phyloP scores from a whole-genome alignment of 305 asterid genomes.

The Fraxinus xanthoxyloides region DNA sequence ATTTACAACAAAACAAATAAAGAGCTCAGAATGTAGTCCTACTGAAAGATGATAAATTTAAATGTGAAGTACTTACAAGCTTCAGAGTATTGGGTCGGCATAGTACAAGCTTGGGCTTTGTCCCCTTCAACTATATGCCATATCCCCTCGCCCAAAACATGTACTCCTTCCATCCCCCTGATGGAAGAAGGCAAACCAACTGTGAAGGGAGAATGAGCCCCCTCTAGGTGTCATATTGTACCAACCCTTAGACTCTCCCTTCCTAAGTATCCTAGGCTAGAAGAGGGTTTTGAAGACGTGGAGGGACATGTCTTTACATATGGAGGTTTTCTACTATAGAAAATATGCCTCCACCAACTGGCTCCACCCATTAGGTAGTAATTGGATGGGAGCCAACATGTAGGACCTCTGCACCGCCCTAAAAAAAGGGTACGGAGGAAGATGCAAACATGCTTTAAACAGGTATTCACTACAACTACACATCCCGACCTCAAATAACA shows the following conservation, averaged over 20 bases:
- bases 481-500: background rate
- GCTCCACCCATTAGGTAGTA: background rate
- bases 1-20: too few species aligned
- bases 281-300: background rate
- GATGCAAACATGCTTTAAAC: too few species aligned
- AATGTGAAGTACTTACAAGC: background rate
- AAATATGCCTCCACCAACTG: background rate
- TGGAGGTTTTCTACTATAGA: background rate
- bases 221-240: background rate
- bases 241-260: background rate
- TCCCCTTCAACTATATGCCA: background rate
- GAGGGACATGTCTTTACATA: background rate
- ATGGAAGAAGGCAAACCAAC: background rate
- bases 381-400: background rate
- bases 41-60: too few species aligned
- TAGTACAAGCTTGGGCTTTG: background rate
- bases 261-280: background rate
- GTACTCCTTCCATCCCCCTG: background rate
- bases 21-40: background rate
- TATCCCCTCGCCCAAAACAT: background rate
- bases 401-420: background rate
- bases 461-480: background rate
- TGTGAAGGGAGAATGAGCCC: background rate
- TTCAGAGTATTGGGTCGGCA: background rate
- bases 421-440: too few species aligned